Percentiles rank a stretch among this genome's conserved stretches.
Evolutionary conservation across 2,329 filamentous ascomycete species (phyloP).

Genomic region (Aspergillus texensis): DNA sequence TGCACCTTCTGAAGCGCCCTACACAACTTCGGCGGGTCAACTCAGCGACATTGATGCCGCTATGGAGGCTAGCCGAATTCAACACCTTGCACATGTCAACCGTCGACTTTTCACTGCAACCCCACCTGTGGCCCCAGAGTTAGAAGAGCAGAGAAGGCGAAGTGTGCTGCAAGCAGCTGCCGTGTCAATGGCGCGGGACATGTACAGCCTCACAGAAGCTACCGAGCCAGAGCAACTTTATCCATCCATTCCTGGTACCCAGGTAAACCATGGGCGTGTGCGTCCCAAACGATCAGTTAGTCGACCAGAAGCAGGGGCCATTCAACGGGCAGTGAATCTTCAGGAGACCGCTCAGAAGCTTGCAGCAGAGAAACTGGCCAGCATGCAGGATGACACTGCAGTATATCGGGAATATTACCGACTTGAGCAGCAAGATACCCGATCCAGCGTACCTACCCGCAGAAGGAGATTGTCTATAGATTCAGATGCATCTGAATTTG

Average conservation of each 20-base stretch:
- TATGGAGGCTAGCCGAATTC: conserved; percentile 62
- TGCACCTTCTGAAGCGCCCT: conserved; percentile 59
- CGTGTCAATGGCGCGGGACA: conserved; percentile 84
- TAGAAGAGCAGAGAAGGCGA: conserved; percentile 72
- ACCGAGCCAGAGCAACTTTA: conserved; percentile 23
- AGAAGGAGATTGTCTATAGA: conserved; percentile 70
- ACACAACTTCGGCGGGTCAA: conserved; percentile 68
- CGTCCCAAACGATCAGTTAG: conserved; percentile 36
- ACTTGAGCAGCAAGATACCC: conserved; percentile 49
- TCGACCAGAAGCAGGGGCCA: conserved; percentile 24
- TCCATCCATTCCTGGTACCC: conserved; percentile 31
- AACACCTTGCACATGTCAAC: conserved; percentile 67
- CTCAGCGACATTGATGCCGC: conserved; percentile 47
- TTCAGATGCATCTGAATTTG: conserved; percentile 59
- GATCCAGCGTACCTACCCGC: conserved; percentile 57
- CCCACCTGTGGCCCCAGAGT: conserved; percentile 71
- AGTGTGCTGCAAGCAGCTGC: conserved; percentile 80
- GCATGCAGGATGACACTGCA: conserved; percentile 71
- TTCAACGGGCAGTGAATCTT: conserved; percentile 52
- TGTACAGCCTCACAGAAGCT: conserved; percentile 68
- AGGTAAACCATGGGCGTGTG: conserved; percentile 38
- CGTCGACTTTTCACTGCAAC: conserved; percentile 78
- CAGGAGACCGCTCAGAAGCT: conserved; percentile 87
- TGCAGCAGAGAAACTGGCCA: conserved; percentile 79
- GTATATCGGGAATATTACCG: conserved; percentile 80